Evolutionary conservation across 1,284 basidiomycete genomes (phyloP).

Genomic region (Malassezia equina): DNA sequence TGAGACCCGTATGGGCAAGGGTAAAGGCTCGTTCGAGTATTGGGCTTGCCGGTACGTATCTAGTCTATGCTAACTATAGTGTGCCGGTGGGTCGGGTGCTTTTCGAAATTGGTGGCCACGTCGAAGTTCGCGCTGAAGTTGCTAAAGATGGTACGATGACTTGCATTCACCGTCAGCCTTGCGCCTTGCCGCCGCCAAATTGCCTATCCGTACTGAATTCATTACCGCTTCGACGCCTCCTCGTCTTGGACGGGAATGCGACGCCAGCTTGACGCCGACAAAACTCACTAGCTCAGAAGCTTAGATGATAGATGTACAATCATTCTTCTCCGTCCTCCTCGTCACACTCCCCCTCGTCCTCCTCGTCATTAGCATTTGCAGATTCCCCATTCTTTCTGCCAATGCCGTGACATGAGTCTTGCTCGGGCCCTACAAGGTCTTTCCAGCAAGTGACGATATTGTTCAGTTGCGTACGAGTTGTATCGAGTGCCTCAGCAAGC

Average conservation of each 20-base stretch:
- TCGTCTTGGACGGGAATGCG: conserved; percentile 58
- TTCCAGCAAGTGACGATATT: conserved; percentile 15
- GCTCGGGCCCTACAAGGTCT: conserved; percentile 13
- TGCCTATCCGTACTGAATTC: conserved; percentile 83
- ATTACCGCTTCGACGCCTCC: conserved; percentile 63
- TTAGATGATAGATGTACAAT: conserved; percentile 1
- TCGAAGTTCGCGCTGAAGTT: conserved; percentile 77
- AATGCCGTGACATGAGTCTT: conserved; percentile 8
- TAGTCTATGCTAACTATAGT: conserved; percentile 50
- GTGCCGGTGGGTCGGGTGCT: conserved; percentile 84
- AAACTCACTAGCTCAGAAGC: neutral
- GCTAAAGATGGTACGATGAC: conserved; percentile 68
- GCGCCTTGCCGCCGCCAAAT: conserved; percentile 75
- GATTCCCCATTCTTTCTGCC: conserved; percentile 5
- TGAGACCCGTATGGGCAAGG: conserved; percentile 99
- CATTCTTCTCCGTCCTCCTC: neutral
- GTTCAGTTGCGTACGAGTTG: conserved; percentile 3
- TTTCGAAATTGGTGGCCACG: conserved; percentile 80
- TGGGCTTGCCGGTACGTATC: conserved; percentile 79
- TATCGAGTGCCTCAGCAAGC: conserved; percentile 6
- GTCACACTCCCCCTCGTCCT: neutral
- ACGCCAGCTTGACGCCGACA: neutral
- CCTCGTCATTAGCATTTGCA: neutral
- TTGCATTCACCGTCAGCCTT: conserved; percentile 56
- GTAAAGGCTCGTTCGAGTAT: conserved; percentile 92